Conservation (phyloP, 176 grass and related monocot genomes). For the Aechmea fasciata region DNA sequence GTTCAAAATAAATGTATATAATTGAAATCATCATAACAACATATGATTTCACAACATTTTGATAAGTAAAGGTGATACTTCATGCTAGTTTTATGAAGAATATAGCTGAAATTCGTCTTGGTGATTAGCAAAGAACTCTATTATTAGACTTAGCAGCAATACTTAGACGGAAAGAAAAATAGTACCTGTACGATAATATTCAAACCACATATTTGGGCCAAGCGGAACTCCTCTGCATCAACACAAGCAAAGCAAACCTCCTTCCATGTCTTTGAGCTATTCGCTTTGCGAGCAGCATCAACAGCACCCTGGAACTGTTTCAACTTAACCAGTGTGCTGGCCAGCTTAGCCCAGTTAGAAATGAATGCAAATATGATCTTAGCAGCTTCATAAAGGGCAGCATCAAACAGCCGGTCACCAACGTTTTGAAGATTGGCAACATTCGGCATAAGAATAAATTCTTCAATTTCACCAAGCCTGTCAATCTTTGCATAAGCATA, state of each 20-base stretch:
- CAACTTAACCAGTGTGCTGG: constrained; percentile 77
- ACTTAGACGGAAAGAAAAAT: not conserved
- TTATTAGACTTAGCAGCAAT: not conserved
- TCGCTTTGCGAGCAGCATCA: constrained; percentile 93
- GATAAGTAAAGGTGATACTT: too few relatives aligned
- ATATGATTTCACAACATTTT: too few relatives aligned
- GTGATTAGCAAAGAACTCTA: too few relatives aligned
- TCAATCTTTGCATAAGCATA: constrained; percentile 96
- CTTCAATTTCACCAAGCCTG: constrained; percentile 78
- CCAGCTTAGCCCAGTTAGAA: constrained; percentile 95
- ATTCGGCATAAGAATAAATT: constrained; percentile 97
- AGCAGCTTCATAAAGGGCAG: constrained; percentile 91
- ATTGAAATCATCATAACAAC: too few relatives aligned
- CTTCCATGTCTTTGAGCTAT: constrained; percentile 92
- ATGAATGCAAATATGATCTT: constrained; percentile 98
- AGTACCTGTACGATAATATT: constrained; percentile 90
- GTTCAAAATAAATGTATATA: too few relatives aligned
- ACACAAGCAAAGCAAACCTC: constrained; percentile 99
- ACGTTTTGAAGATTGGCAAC: constrained; percentile 95
- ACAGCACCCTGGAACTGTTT: constrained; percentile 97
- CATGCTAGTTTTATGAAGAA: too few relatives aligned
- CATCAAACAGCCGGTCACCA: constrained; percentile 84
- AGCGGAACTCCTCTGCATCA: constrained; percentile 86
- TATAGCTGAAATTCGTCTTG: too few relatives aligned
- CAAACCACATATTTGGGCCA: constrained; percentile 94